phyloP scores from a whole-genome alignment of 352 stramenopile species.

The Pythium phragmiticola region DNA sequence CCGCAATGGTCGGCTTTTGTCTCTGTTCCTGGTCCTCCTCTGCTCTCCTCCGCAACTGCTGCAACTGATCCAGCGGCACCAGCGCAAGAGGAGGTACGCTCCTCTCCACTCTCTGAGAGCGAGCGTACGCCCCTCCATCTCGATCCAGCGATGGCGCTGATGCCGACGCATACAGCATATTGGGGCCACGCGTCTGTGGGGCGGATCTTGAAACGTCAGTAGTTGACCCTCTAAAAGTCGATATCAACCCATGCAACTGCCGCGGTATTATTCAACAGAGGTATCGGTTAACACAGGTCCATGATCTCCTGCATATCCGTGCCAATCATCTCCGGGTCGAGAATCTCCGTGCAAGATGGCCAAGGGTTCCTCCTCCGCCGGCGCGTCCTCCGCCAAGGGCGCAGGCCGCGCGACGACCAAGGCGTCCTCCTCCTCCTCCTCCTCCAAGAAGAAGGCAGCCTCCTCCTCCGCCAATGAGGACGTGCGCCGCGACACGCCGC shows the following conservation, averaged over 20 bases:
- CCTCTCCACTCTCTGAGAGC: slow-evolving; percentile 26
- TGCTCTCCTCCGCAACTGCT: slow-evolving; percentile 15
- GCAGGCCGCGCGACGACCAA: neutral
- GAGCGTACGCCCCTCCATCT: slow-evolving; percentile 6
- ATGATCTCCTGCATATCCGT: neutral
- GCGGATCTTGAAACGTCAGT: slow-evolving; percentile 16
- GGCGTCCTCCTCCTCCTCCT: neutral
- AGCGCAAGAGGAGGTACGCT: slow-evolving; percentile 48
- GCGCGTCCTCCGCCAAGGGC: slow-evolving; percentile 1
- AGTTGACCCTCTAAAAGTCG: neutral
- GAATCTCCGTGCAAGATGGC: neutral
- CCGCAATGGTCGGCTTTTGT: neutral
- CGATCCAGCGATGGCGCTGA: slow-evolving; percentile 19
- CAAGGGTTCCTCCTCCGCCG: slow-evolving; percentile 9
- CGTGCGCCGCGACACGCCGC: slow-evolving; percentile 87
- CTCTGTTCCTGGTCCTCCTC: neutral
- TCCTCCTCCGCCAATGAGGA: slow-evolving; percentile 41
- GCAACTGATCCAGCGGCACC: slow-evolving; percentile 40
- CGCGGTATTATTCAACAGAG: neutral
- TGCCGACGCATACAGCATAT: slow-evolving; percentile 15
- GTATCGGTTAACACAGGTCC: neutral
- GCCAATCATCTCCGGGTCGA: slow-evolving; percentile 7
- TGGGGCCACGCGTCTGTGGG: neutral
- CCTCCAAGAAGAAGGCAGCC: slow-evolving; percentile 10
- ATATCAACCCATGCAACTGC: slow-evolving; percentile 16